phyloP scores from a whole-genome alignment of 108 stramenopile species.

The Skeletonema marinoi region DNA sequence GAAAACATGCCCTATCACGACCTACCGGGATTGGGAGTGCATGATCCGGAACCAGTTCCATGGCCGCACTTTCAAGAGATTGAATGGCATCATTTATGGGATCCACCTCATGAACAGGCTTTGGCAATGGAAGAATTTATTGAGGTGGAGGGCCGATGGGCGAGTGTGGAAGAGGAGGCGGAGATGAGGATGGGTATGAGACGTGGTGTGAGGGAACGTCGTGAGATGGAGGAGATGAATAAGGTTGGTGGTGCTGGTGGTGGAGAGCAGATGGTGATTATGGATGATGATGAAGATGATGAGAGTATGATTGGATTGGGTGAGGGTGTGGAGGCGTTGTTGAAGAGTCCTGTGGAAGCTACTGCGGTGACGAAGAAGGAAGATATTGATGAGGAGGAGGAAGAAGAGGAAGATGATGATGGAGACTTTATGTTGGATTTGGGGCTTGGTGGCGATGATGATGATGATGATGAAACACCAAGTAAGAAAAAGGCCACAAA shows the following conservation, averaged over 20 bases:
- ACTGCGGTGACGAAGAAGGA: conserved; percentile 16
- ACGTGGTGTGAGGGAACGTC: conserved; percentile 63
- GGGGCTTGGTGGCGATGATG: conserved; percentile 65
- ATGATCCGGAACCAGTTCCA: conserved; percentile 87
- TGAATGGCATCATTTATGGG: conserved; percentile 90
- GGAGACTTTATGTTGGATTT: conserved; percentile 65
- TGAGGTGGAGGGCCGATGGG: conserved; percentile 81
- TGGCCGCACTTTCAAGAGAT: conserved; percentile 94
- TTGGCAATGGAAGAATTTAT: conserved; percentile 86
- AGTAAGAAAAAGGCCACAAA: conserved; percentile 8
- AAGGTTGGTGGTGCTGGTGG: conserved; percentile 19
- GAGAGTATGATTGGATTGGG: conserved; percentile 73
- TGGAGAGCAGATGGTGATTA: conserved; percentile 58
- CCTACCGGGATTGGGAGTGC: conserved; percentile 67
- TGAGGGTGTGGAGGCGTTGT: conserved; percentile 57
- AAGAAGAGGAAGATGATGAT: conserved; percentile 45
- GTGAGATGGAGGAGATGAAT: conserved; percentile 67
- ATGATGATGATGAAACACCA: conserved; percentile 23
- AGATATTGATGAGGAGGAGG: conserved; percentile 34
- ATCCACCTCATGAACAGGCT: conserved; percentile 78
- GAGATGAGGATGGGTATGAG: conserved; percentile 81
- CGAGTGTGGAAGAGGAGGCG: conserved; percentile 82
- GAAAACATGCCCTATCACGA: conserved; percentile 88
- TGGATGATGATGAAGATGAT: conserved; percentile 82
- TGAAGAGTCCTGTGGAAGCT: conserved; percentile 51